phyloP scores from a whole-genome alignment of 1,284 basidiomycete species.

The Pseudozyma pruni region DNA sequence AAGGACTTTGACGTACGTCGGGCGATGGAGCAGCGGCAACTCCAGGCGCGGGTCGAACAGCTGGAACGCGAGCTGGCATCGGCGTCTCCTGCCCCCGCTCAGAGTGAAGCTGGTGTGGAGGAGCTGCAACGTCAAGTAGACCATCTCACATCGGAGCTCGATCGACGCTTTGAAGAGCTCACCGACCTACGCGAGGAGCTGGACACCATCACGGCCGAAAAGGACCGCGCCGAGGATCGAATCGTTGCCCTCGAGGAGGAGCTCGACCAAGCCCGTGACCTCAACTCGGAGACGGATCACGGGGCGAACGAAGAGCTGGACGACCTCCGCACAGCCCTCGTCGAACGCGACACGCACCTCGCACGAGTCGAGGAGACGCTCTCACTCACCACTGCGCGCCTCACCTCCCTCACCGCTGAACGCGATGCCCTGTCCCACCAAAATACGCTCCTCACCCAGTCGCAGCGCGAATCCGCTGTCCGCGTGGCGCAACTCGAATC shows the following conservation, averaged over 20 bases:
- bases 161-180: slow-evolving; percentile 33
- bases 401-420: slow-evolving; percentile 3
- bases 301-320: slow-evolving; percentile 6
- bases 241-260: slow-evolving; percentile 11
- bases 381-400: slow-evolving; percentile 7
- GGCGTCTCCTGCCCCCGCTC: neutral
- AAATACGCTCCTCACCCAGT: neutral
- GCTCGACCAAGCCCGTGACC: slow-evolving; percentile 1
- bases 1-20: slow-evolving; percentile 40
- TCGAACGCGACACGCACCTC: slow-evolving; percentile 10
- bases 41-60: slow-evolving; percentile 3
- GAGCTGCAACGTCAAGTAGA: slow-evolving; percentile 6
- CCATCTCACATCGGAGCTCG: slow-evolving; percentile 18
- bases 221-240: slow-evolving; percentile 2
- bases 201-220: neutral
- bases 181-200: slow-evolving; percentile 24
- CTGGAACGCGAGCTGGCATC: slow-evolving; percentile 19
- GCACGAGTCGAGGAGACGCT: slow-evolving; percentile 28
- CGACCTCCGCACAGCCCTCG: neutral
- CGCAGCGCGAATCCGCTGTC: neutral
- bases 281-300: neutral
- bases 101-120: neutral
- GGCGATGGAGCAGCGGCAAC: slow-evolving; percentile 19
- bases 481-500: slow-evolving; percentile 3
- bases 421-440: slow-evolving; percentile 2